Percentiles rank a stretch among this genome's conserved stretches.
These are phyloP conservation scores for Cordia subcordata DNA, from an alignment of 257 asterid genomes.

Conservation along the genomic window DNA sequence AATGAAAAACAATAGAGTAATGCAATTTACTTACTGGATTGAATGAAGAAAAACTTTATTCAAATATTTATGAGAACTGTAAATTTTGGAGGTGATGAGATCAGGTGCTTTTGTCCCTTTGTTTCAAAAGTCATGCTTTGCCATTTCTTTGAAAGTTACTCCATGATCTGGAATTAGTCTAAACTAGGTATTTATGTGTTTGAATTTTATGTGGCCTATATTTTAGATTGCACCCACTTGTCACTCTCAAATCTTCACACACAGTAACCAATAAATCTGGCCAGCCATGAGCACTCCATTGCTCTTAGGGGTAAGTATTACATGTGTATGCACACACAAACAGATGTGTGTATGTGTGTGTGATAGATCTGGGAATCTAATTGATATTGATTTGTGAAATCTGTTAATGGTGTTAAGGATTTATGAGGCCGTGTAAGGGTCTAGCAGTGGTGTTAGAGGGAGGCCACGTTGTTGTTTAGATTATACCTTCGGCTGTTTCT, in stretches of 20 bases:
- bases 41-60: too few species aligned
- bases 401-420: slow-evolving; percentile 54
- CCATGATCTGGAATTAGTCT: too few species aligned
- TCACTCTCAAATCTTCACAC: not conserved
- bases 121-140: too few species aligned
- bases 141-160: too few species aligned
- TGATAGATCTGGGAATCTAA: slow-evolving; percentile 9
- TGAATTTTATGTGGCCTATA: too few species aligned
- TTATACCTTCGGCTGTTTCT: slow-evolving; percentile 66
- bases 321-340: not conserved
- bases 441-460: slow-evolving; percentile 68
- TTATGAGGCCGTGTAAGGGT: slow-evolving; percentile 83
- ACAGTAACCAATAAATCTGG: not conserved
- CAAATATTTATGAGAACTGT: too few species aligned
- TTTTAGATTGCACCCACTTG: too few species aligned
- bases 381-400: slow-evolving; percentile 1
- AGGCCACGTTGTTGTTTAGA: slow-evolving; percentile 74
- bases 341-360: not conserved
- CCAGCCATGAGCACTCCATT: slow-evolving; percentile 44
- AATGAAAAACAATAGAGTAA: too few species aligned
- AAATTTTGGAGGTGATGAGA: too few species aligned
- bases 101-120: too few species aligned
- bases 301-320: slow-evolving; percentile 33
- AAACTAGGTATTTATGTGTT: too few species aligned
- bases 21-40: too few species aligned